Base-by-base conservation (phyloP, 768 basidiomycete species). In the Tylopilus rubrobrunneus region DNA sequence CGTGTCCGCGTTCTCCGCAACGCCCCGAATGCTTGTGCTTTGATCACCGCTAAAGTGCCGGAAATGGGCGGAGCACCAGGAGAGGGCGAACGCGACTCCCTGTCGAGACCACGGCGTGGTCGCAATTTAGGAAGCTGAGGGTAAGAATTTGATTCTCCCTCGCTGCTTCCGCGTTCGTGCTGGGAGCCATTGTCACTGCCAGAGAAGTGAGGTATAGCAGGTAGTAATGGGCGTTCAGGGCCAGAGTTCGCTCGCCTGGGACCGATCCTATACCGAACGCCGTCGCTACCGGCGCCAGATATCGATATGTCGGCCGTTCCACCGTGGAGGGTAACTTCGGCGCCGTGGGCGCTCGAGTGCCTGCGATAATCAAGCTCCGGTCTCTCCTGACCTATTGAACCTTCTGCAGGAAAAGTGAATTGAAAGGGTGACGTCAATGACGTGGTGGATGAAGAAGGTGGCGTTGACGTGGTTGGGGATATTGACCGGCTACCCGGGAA, bases 21-120 rank as follows among this genome's bases (percentile, higher is more conserved):
- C 19, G 88, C 88, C 31, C 90, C 91, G 67, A 92, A 93, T 37
- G 91, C 86, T 67, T 92, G 89, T 41, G 90, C 90, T 73, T 92
- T 93, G 73, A 93, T 91, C 53, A 92, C 89, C 49, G 91, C 90
- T 45, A 93, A 80, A 29, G 91, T 92, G 25, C 87, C 86, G 47
- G 86, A 89, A 65, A 90, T 76, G 27, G 74, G 74, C 54, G 78
- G 73, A 49, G 67, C 67, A 40, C 68, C 67, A 17, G 78, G 77
- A 45, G 80, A 78, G 45, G 75, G 79, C 36, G 79, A 79, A 36
- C 74, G 71, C 27, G 74, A 74, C 59, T 74, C 71, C 62, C 76
- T 77, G 34, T 80, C 73, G 27, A 74, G 70, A 49, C 75, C 71
- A 47, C 78, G 79, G 48, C 81, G 80, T 52, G 77, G 65, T 43